phyloP scores from a whole-genome alignment of 1,139 yeast genomes.

The Protomyces arabidopsidicola region DNA sequence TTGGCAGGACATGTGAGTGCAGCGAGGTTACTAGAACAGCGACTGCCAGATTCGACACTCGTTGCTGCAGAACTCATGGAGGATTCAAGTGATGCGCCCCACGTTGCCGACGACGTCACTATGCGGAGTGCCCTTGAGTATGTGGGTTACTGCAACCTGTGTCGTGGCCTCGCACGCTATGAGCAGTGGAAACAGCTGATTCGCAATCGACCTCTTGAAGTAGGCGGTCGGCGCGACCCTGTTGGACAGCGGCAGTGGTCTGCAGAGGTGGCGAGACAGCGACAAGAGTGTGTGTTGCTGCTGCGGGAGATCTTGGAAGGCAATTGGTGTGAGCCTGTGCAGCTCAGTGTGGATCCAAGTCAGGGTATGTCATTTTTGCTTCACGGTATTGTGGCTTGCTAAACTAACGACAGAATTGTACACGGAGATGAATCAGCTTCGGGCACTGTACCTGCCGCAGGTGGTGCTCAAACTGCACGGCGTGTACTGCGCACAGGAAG shows the following conservation, averaged over 20 bases:
- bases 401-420: neutral
- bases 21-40: constrained; percentile 12
- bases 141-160: constrained; percentile 23
- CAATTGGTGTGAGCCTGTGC: constrained; percentile 22
- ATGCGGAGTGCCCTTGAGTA: constrained; percentile 27
- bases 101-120: constrained; percentile 6
- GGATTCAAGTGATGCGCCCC: neutral
- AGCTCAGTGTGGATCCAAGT: constrained; percentile 8
- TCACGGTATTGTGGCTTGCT: neutral
- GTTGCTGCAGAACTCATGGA: constrained; percentile 7
- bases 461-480: constrained; percentile 27
- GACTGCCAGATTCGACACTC: constrained; percentile 22
- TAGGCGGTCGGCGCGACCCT: constrained; percentile 21
- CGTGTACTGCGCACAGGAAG: constrained; percentile 26
- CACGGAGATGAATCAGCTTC: constrained; percentile 18
- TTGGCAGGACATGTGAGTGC: constrained; percentile 24
- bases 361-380: constrained; percentile 3
- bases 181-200: constrained; percentile 27
- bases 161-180: constrained; percentile 20
- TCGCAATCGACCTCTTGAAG: constrained; percentile 3
- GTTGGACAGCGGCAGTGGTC: constrained; percentile 25
- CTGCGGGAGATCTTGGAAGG: constrained; percentile 21
- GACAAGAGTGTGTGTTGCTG: constrained; percentile 5
- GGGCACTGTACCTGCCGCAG: constrained; percentile 27
- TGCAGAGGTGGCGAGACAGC: constrained; percentile 15